Conservation (phyloP, 2,329 filamentous ascomycete species). For the Cordyceps javanica region DNA sequence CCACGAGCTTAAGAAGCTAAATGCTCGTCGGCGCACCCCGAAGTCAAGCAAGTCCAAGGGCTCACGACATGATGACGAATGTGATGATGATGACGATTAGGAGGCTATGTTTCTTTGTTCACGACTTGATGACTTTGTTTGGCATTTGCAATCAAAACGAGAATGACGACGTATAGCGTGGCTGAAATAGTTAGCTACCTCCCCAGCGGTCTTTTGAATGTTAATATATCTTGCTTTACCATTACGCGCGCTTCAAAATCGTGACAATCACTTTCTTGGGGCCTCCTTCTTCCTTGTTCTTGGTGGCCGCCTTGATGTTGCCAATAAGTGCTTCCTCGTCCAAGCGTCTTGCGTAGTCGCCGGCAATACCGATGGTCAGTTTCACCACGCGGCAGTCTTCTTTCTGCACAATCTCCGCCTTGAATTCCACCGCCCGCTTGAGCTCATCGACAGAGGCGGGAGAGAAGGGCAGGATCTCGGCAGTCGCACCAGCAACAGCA, state of each 20-base stretch:
- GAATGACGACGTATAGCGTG: constrained; percentile 6
- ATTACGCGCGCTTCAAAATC: constrained; percentile 5
- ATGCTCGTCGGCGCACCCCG: constrained; percentile 25
- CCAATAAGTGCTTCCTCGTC: constrained; percentile 28
- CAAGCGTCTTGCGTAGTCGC: constrained; percentile 24
- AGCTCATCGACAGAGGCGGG: constrained; percentile 33
- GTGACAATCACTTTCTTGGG: constrained; percentile 28
- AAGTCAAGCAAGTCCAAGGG: constrained; percentile 24
- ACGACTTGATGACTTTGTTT: constrained; percentile 9
- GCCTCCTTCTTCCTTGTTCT: constrained; percentile 26
- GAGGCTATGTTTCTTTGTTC: constrained; percentile 2
- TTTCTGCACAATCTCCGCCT: constrained; percentile 20
- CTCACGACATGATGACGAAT: constrained; percentile 17
- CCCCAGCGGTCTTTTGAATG: constrained; percentile 7
- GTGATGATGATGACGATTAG: constrained; percentile 22
- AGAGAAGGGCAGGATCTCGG: constrained; percentile 34
- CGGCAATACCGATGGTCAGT: constrained; percentile 30
- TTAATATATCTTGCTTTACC: not conserved
- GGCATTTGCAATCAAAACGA: constrained; percentile 2
- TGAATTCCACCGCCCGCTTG: constrained; percentile 26
- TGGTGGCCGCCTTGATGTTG: constrained; percentile 28
- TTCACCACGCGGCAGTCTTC: constrained; percentile 29
- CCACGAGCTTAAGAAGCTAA: constrained; percentile 35
- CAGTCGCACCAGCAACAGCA: constrained; percentile 38
- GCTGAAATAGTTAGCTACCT: constrained; percentile 19